Evolutionary conservation across 208 protist species (phyloP), one percentile per base, ranked within the genome.

Genomic region (Herpetomonas samuelpessoai): DNA sequence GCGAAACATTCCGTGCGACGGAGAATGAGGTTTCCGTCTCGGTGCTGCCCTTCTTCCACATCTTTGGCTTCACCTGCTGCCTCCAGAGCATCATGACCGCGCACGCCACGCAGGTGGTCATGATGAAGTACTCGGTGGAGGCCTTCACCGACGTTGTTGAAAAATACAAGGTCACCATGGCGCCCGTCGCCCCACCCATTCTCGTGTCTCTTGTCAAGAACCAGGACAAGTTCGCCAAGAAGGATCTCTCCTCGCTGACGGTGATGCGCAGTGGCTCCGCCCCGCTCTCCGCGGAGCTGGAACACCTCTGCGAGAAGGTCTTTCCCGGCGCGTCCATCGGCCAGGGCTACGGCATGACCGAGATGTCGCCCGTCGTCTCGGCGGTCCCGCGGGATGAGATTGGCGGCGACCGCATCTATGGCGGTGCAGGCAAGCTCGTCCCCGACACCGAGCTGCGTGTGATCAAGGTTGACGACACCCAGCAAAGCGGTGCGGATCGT

Each of bases 281-380:
- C 7, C 90, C 88, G 4, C 61, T 93, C 1, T 55, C 65, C 10
- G 54, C 27, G 1, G 76, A 71, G 27, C 27, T 94, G 21, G 68
- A 80, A 41, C 35, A 64, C 6, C 47, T 26, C 38, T 57, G 61
- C 30, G 56, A 49, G 9, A 25, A 56, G 22, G 31, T 70, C 27
- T 61, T 81, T 22, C 54, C 52, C 24, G 41, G 41, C 0, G 26
- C 64, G 1, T 54, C 31, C 0, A 47, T 86, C 9, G 64, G 57
- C 30, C 88, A 95, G 44, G 90, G 71, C 2, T 96, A 88, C 30
- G 90, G 90, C 29, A 81, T 94, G 71, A 91, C 83, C 2, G 90
- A 96, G 60, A 62, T 80, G 41, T 83, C 83, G 3, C 90, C 88
- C 0, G 71, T 81, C 0, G 71, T 70, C 27, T 51, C 61, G 0